Conservation (phyloP, 306 rosid genomes). For the Vicia faba region DNA sequence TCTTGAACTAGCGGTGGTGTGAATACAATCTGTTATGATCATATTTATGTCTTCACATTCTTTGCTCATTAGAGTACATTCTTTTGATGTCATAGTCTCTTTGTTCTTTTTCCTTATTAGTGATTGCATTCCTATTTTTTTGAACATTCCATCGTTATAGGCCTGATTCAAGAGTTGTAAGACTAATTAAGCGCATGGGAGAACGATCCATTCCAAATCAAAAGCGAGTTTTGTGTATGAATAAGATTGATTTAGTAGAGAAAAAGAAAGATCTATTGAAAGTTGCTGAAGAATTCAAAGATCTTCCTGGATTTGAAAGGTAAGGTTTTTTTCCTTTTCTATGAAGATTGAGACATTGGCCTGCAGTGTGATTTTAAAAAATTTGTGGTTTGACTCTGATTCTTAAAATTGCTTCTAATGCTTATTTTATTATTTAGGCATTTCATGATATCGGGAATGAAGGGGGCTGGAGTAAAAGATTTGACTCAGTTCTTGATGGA, state of each 20-base stretch:
- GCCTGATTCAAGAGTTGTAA: conserved; percentile 83
- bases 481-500: conserved; percentile 72
- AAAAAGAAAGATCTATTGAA: conserved; percentile 85
- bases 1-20: not conserved
- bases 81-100: not conserved
- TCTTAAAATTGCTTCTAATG: conserved; percentile 38
- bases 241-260: conserved; percentile 89
- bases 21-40: conserved; percentile 20
- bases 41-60: not conserved
- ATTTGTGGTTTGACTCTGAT: conserved; percentile 21
- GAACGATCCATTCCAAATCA: conserved; percentile 61
- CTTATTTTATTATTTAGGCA: conserved; percentile 52
- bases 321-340: conserved; percentile 36
- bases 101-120: conserved; percentile 22
- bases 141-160: conserved; percentile 45
- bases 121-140: conserved; percentile 14
- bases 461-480: conserved; percentile 85
- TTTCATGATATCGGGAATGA: conserved; percentile 95
- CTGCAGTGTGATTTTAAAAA: conserved; percentile 21
- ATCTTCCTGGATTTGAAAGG: conserved; percentile 94
- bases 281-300: conserved; percentile 81
- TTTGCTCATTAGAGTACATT: not conserved
- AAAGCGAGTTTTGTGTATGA: conserved; percentile 84
- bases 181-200: conserved; percentile 78
- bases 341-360: not conserved